A percentile compares a stretch with the other conserved stretches of the same genome.
Conservation (phyloP, 192 early-diverging fungal species). For the Entomortierella lignicola region DNA sequence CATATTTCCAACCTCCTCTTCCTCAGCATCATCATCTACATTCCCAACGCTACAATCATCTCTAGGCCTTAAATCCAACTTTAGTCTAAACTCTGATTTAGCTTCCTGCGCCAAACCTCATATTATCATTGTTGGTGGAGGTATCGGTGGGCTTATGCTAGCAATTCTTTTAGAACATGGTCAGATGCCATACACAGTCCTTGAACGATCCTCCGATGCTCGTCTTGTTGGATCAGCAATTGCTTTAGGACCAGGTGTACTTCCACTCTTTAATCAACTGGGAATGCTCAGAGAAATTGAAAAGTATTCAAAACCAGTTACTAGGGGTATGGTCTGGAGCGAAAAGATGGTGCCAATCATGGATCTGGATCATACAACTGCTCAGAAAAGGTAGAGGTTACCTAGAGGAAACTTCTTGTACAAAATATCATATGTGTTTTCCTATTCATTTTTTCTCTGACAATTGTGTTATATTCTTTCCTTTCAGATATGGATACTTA, state of each 20-base stretch:
- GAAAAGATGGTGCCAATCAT: conserved; percentile 36
- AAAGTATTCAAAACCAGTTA: conserved; percentile 15
- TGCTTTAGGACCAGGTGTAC: conserved; percentile 25
- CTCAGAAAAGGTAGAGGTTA: conserved; percentile 16
- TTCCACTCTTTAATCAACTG: conserved; percentile 24
- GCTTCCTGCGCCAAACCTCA: conserved; percentile 11
- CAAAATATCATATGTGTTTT: neutral
- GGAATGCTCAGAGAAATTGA: conserved; percentile 27
- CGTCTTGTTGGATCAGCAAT: conserved; percentile 30
- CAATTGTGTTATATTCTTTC: neutral
- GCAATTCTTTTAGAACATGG: conserved; percentile 22
- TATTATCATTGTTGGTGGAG: conserved; percentile 29
- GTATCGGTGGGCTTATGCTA: conserved; percentile 32
- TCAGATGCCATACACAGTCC: conserved; percentile 17
- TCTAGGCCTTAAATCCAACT: neutral
- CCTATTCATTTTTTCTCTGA: neutral
- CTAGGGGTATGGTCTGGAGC: conserved; percentile 33
- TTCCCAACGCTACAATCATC: too few species aligned
- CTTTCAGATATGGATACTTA: conserved; percentile 21
- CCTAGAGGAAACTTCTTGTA: neutral
- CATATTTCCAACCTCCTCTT: too few species aligned
- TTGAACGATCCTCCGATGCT: conserved; percentile 10
- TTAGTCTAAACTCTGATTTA: neutral
- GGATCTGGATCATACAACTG: conserved; percentile 28
- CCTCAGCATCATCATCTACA: too few species aligned